Evolutionary conservation across 1,139 yeast genomes (phyloP).

Genomic region (Kazachstania sp.): DNA sequence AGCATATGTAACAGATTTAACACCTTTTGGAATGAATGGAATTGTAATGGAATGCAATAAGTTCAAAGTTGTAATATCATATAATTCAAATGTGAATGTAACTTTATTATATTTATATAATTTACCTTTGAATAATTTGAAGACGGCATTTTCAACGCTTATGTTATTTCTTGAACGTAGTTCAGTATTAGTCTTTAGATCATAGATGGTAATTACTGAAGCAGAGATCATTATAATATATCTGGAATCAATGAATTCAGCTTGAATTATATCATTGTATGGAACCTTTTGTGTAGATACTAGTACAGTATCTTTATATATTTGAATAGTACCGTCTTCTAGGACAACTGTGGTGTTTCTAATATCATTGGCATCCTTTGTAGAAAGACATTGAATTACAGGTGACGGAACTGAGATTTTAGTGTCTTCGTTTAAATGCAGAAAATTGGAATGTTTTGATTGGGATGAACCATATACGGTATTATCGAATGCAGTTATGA

Average conservation of each 20-base stretch:
- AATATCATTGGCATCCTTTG: conserved; percentile 15
- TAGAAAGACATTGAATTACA: conserved; percentile 7
- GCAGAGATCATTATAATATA: conserved; percentile 7
- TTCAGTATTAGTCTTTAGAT: conserved; percentile 9
- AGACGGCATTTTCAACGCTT: neutral
- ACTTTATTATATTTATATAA: conserved; percentile 6
- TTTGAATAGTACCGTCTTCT: conserved; percentile 38
- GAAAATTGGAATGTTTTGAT: conserved; percentile 5
- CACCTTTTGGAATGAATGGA: conserved; percentile 15
- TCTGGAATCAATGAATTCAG: conserved; percentile 8
- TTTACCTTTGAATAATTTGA: conserved; percentile 7
- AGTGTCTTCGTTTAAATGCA: conserved; percentile 6
- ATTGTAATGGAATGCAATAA: conserved; percentile 15
- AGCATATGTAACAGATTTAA: conserved; percentile 17
- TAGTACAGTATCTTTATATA: conserved; percentile 16
- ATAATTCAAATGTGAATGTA: conserved; percentile 6
- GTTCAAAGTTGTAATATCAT: conserved; percentile 8
- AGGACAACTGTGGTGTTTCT: conserved; percentile 36
- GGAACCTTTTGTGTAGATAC: conserved; percentile 6
- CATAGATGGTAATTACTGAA: conserved; percentile 7
- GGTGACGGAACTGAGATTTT: conserved; percentile 6
- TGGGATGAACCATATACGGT: conserved; percentile 11
- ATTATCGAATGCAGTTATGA: conserved; percentile 28
- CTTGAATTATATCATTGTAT: conserved; percentile 8
- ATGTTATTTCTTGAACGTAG: conserved; percentile 7